Conservation (phyloP, 345 rosid genomes). For the Pistacia vera region DNA sequence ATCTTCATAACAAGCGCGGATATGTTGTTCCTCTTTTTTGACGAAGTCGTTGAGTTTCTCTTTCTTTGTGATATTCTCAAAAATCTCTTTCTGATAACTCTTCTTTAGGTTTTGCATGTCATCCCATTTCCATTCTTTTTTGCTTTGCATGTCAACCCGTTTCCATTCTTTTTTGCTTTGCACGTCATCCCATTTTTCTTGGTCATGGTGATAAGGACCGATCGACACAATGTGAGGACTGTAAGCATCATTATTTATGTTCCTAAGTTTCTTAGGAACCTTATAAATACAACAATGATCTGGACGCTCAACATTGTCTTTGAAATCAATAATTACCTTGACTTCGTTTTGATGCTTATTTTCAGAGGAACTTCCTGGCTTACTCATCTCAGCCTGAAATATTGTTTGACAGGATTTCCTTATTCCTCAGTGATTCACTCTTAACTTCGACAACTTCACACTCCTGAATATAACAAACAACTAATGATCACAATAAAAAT, state of each 20-base stretch:
- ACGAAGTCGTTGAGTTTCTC: neutral
- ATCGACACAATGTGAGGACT: conserved; percentile 26
- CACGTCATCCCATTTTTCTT: neutral
- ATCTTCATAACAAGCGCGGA: conserved; percentile 1
- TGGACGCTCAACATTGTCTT: neutral
- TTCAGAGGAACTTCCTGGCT: neutral
- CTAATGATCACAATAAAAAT: neutral
- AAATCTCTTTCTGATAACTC: too few species aligned
- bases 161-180: neutral
- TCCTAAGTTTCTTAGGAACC: conserved; percentile 15
- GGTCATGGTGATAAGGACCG: conserved; percentile 13
- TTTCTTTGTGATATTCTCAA: too few species aligned
- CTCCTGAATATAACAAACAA: neutral
- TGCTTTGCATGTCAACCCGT: neutral
- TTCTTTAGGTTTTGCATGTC: too few species aligned
- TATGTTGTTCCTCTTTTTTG: too few species aligned
- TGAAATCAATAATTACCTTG: neutral
- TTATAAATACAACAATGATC: neutral
- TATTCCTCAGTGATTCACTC: too few species aligned
- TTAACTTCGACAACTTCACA: neutral
- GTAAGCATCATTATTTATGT: conserved; percentile 17
- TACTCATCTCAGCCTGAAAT: neutral
- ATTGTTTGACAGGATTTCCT: too few species aligned
- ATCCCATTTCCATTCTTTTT: too few species aligned
- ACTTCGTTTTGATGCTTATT: neutral